These are phyloP conservation scores for Suillus luteus DNA, from an alignment of 768 basidiomycete species.

Conservation along the genomic window DNA sequence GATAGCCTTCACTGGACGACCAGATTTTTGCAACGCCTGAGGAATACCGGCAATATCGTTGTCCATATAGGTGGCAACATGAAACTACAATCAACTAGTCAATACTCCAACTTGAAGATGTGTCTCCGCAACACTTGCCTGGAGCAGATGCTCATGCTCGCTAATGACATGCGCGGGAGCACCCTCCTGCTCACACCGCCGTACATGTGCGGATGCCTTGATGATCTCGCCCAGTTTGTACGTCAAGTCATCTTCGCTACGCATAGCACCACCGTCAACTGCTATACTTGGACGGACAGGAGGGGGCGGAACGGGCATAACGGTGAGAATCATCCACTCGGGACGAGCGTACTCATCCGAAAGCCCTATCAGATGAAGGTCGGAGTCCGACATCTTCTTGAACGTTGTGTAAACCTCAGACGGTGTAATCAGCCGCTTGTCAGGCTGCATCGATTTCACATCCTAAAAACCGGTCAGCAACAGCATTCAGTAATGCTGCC, in stretches of 20 bases:
- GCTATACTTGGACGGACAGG: constrained; percentile 98
- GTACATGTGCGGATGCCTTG: constrained; percentile 90
- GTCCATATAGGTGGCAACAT: constrained; percentile 99
- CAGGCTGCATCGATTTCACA: constrained; percentile 76
- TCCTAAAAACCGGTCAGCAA: constrained; percentile 51
- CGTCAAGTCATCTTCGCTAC: constrained; percentile 97
- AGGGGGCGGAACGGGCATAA: constrained; percentile 96
- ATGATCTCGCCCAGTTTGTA: constrained; percentile 98
- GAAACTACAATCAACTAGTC: constrained; percentile 60
- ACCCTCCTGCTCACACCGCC: constrained; percentile 93
- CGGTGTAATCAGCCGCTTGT: constrained; percentile 80
- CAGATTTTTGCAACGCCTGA: constrained; percentile 95
- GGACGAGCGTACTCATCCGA: constrained; percentile 96
- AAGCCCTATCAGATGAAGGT: constrained; percentile 86
- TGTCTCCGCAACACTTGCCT: constrained; percentile 52
- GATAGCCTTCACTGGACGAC: constrained; percentile 96
- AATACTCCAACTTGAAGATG: background rate
- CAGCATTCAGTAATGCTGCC: constrained; percentile 6
- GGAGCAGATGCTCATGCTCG: constrained; percentile 94
- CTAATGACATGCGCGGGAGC: constrained; percentile 94
- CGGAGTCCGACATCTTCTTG: constrained; percentile 91
- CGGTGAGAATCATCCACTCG: constrained; percentile 99
- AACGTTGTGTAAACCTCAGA: constrained; percentile 92
- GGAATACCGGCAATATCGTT: constrained; percentile 99
- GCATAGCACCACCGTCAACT: constrained; percentile 94